Base-by-base conservation (phyloP, 495 filamentous ascomycete species). In the Platismatia glauca region DNA sequence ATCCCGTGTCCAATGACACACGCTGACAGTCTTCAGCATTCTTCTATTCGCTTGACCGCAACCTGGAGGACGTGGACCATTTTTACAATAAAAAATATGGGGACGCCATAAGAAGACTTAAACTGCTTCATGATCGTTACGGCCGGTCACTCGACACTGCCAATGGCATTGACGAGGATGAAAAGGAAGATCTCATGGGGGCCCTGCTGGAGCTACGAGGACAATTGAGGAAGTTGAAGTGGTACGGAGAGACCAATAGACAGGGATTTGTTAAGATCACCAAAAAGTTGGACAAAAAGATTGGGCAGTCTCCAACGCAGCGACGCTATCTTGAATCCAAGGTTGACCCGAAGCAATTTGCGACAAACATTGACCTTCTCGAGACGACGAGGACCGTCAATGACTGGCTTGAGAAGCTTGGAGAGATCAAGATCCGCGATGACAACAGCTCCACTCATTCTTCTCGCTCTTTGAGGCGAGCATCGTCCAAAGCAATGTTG, bases 221-320 rank as follows among this genome's bases (percentile, higher is more conserved):
- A 56, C 89, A 94, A 64, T 73, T 97, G 62, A 82, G 93, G 50
- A 97, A 97, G 66, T 78, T 98, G 63, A 89, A 95, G 74, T 97
- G 92, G 92, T 97, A 96, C 66, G 95, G 91, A 34, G 94, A 97
- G 76, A 91, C 97, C 67, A 98, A 98, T 70, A 82, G 92, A 41
- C 82, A 89, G 62, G 94, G 94, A 0, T 98, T 98, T 69, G 81
- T 95, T 68, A 98, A 98, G 76, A 97, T 98, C 74, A 93, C 91
- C 27, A 98, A 97, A 78, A 98, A 98, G 73, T 78, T 95, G 27
- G 91, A 96, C 76, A 96, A 96, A 76, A 95, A 92, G 74, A 79
- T 95, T 5, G 81, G 83, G 5, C 81, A 83, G 11, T 79, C 83
- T 1, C 80, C 84, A 61, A 86, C 87, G 0, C 91, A 96, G 74